Conservation (phyloP, 148 eudicot genomes). For the Polygonum maritimum region DNA sequence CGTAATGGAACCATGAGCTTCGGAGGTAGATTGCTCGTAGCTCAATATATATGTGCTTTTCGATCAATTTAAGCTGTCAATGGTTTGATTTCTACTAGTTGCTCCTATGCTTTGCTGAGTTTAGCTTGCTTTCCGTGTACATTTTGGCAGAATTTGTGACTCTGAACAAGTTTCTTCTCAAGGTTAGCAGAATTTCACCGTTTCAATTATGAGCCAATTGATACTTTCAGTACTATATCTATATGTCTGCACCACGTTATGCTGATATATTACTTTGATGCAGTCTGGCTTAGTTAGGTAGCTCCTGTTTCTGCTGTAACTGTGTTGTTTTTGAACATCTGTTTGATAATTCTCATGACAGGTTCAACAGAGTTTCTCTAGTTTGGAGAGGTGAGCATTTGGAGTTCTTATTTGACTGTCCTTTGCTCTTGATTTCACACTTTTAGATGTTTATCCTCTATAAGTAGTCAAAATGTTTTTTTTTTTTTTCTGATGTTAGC, state of each 20-base stretch:
- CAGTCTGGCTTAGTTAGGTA: background rate
- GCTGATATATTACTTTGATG: background rate
- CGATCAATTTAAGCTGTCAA: background rate
- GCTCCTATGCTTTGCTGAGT: background rate
- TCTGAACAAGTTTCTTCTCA: constrained; percentile 76
- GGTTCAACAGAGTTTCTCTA: constrained; percentile 80
- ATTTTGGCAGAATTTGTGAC: constrained; percentile 64
- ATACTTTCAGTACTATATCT: background rate
- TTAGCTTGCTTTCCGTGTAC: background rate
- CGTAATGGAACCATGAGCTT: constrained; percentile 84
- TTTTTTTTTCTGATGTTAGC: too few relatives aligned
- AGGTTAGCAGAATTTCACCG: constrained; percentile 27
- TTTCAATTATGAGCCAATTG: constrained; percentile 1
- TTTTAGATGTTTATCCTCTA: too few relatives aligned
- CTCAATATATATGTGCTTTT: background rate
- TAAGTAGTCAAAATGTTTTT: too few relatives aligned
- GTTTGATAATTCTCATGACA: constrained; percentile 19
- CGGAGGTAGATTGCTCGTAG: constrained; percentile 37
- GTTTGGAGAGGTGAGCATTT: constrained; percentile 55
- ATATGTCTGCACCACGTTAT: background rate
- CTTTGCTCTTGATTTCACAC: background rate
- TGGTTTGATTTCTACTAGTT: background rate
- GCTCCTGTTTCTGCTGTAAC: background rate
- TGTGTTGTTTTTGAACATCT: constrained; percentile 1
- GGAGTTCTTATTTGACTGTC: constrained; percentile 8